Evolutionary conservation across 495 filamentous ascomycete species (phyloP).

Genomic region (Aspergillus heteromorphus): DNA sequence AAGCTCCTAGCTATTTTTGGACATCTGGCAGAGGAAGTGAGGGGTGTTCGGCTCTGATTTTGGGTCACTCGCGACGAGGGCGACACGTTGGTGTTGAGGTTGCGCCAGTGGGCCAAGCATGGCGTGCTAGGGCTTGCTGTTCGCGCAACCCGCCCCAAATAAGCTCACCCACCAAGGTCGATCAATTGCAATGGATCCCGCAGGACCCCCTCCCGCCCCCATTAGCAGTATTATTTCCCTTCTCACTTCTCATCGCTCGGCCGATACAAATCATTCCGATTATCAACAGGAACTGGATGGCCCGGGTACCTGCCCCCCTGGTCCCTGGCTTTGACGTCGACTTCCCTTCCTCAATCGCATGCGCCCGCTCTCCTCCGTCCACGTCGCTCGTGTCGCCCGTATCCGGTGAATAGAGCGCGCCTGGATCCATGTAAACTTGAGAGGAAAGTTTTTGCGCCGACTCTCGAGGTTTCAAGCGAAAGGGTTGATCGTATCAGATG

Average conservation of each 20-base stretch:
- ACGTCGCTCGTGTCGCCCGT: too few species aligned
- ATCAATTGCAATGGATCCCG: too few species aligned
- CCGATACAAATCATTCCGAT: too few species aligned
- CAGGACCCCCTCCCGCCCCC: background rate
- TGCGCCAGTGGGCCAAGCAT: slow-evolving; percentile 13
- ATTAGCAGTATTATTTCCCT: background rate
- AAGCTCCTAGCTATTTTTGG: background rate
- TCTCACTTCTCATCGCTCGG: background rate
- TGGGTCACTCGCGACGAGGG: background rate
- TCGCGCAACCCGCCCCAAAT: slow-evolving; percentile 14
- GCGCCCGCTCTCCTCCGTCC: too few species aligned
- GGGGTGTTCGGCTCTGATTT: background rate
- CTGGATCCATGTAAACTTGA: background rate
- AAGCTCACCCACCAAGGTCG: background rate
- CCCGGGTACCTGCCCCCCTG: too few species aligned
- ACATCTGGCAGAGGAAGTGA: background rate
- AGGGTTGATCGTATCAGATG: background rate
- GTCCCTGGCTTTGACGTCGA: too few species aligned
- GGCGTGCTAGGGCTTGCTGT: slow-evolving; percentile 13
- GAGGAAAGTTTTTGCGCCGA: background rate
- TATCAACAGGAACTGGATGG: too few species aligned
- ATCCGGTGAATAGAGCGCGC: background rate
- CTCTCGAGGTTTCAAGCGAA: background rate
- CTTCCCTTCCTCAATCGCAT: too few species aligned
- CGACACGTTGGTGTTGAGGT: background rate